Percentiles rank a stretch among this genome's conserved stretches.
These are phyloP conservation scores for Balakata baccata DNA, from an alignment of 345 rosid genomes.

Conservation along the genomic window DNA sequence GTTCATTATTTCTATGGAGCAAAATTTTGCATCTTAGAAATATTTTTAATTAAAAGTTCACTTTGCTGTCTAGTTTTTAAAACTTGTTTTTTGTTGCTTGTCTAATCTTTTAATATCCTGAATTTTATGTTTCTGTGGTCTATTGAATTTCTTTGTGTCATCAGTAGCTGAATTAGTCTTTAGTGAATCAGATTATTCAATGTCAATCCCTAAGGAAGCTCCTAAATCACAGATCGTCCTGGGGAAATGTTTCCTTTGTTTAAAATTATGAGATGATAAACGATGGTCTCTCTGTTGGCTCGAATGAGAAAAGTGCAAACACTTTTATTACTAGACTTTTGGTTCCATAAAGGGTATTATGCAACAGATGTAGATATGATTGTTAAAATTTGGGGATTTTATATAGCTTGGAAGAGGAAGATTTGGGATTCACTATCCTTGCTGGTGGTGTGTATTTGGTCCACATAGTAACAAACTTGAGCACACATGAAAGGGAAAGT, in stretches of 20 bases:
- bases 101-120: background rate
- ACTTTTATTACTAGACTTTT: no score
- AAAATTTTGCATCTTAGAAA: background rate
- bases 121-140: background rate
- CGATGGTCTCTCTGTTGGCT: no score
- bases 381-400: background rate
- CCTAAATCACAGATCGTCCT: background rate
- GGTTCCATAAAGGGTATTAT: no score
- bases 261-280: background rate
- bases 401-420: background rate
- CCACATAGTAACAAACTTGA: background rate
- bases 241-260: background rate
- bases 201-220: no score
- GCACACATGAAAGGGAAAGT: background rate
- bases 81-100: background rate
- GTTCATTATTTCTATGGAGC: background rate
- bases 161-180: background rate
- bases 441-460: background rate
- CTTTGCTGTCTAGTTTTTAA: background rate
- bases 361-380: no score
- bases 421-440: background rate
- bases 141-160: background rate
- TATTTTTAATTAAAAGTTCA: background rate
- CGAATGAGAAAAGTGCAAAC: no score
- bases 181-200: background rate